These are phyloP conservation scores for Silene noctiflora DNA, from an alignment of 179 eudicot species.

Conservation along the genomic window DNA sequence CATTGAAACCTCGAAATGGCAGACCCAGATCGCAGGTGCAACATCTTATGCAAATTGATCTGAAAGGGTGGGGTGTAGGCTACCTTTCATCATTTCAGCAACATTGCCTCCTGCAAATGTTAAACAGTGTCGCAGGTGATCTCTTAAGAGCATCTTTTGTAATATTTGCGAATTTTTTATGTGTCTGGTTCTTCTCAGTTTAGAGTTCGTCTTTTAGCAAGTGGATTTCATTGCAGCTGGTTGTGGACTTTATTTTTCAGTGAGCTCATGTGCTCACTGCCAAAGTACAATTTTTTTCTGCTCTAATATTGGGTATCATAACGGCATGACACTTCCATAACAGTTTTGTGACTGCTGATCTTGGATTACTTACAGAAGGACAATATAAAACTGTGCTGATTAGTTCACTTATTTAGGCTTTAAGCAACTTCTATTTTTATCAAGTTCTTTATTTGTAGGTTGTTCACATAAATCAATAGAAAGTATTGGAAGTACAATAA, in stretches of 20 bases:
- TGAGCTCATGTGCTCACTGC: neutral
- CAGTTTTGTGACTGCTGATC: neutral
- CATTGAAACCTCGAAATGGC: conserved; percentile 81
- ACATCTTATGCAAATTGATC: conserved; percentile 98
- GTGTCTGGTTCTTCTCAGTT: neutral
- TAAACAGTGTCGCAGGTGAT: conserved; percentile 93
- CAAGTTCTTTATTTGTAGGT: neutral
- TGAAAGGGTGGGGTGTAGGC: conserved; percentile 98
- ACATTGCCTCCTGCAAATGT: conserved; percentile 93
- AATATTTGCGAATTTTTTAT: neutral
- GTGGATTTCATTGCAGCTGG: neutral
- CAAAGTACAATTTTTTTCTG: neutral
- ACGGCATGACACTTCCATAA: neutral
- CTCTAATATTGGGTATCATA: neutral
- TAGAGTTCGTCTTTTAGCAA: neutral
- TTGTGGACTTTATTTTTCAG: neutral
- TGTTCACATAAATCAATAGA: neutral
- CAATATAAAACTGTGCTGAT: neutral
- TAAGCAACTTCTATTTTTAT: neutral
- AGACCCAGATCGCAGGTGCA: conserved; percentile 96
- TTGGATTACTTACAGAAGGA: neutral
- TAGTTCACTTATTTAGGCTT: conserved; percentile 3
- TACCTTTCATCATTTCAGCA: conserved; percentile 88
- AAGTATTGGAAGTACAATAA: neutral
- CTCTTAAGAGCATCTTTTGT: conserved; percentile 6